Conservation (phyloP, 352 stramenopile genomes). For the Phytophthora constricta region DNA sequence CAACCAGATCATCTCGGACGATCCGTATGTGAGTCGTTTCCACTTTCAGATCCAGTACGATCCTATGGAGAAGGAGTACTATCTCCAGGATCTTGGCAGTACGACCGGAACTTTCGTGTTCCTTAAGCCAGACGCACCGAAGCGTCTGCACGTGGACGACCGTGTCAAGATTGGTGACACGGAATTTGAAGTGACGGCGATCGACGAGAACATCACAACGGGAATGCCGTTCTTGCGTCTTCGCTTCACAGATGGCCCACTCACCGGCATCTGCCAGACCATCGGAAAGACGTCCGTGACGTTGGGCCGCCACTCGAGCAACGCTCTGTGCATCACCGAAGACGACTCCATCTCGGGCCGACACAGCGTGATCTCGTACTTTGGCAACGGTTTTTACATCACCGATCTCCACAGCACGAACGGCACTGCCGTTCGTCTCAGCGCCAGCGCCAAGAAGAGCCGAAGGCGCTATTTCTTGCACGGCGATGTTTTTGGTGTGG, state of each 20-base stretch:
- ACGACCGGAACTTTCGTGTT: conserved; percentile 86
- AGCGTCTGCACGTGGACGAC: conserved; percentile 72
- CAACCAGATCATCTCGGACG: conserved; percentile 89
- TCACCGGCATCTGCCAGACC: conserved; percentile 74
- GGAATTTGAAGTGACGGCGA: conserved; percentile 81
- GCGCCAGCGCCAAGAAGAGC: conserved; percentile 65
- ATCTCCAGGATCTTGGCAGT: conserved; percentile 78
- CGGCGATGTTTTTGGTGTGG: conserved; percentile 84
- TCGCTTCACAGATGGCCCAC: conserved; percentile 78
- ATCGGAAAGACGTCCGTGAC: conserved; percentile 80
- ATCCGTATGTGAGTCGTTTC: conserved; percentile 82
- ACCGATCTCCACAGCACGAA: conserved; percentile 87
- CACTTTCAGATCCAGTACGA: conserved; percentile 87
- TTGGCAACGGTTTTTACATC: conserved; percentile 85
- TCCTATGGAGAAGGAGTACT: conserved; percentile 85
- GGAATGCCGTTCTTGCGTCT: conserved; percentile 79
- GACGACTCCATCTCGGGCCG: conserved; percentile 82
- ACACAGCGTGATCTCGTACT: conserved; percentile 76
- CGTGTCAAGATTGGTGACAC: conserved; percentile 81
- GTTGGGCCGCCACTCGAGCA: conserved; percentile 72
- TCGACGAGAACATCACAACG: conserved; percentile 70
- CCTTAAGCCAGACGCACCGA: conserved; percentile 73
- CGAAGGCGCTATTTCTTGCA: conserved; percentile 69
- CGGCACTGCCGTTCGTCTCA: conserved; percentile 78
- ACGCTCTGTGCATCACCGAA: conserved; percentile 83